Evolutionary conservation across 2,329 filamentous ascomycete genomes (phyloP), one percentile per base, ranked within the genome.

Genomic region (Xylariaceae sp.): DNA sequence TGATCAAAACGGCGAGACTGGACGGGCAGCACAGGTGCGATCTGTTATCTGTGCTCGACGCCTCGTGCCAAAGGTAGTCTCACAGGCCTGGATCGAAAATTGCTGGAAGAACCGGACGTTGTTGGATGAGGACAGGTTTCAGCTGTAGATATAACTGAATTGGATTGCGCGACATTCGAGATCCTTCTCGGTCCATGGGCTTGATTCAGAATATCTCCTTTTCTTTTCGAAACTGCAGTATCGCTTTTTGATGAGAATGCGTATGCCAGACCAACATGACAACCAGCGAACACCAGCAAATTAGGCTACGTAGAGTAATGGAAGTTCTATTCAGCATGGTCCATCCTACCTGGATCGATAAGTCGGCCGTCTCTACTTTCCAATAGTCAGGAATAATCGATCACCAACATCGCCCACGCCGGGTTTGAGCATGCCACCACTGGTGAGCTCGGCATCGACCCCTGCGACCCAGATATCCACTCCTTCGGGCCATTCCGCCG

Each of bases 321-420:
- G 12, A 35, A 32, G 4, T 7, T 32, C 30, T 7, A 32, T 32
- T 32, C 13, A n/a, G n/a, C 22, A 26, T 26, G 22, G 22, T 26
- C 6, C 11, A 26, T 26, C 22, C 22, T 26, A 26, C 11, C 6
- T 26, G 6, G n/a, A n/a, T 34, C 30, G 15, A 19, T 43, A 22
- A 9, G 47, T 30, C n/a, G 22, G 22, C n/a, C n/a, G n/a, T 8
- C 19, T 38, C 43, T 60, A 94, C 64, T 95, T 95, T 17, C 89
- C 90, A 62, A 91, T 77, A 0, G 90, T 95, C 67, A 94, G 69
- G 66, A 91, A 96, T 65, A 97, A 64, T 37, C 91, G 73, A 67
- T 97, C 91, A 1, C 91, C 91, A 43, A 96, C 83, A 66, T 96
- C 91, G 1, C 90, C 91, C 49, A 96, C 58, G 0, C 91, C 91